phyloP scores from a whole-genome alignment of 1,284 basidiomycete genomes.

The Coriolopsis trogii region DNA sequence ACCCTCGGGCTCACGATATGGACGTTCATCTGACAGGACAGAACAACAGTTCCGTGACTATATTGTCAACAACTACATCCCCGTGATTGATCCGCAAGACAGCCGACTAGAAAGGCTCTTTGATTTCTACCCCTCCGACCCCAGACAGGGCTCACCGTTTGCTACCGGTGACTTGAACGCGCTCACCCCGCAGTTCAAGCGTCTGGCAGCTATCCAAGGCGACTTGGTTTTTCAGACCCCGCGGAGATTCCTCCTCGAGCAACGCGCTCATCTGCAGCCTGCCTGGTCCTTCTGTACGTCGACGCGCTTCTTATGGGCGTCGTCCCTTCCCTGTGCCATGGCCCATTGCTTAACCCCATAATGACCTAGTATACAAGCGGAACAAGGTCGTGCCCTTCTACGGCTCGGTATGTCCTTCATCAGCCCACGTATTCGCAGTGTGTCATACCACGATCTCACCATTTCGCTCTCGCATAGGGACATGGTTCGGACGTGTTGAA shows the following conservation, averaged over 20 bases:
- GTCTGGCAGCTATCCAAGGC: conserved; percentile 53
- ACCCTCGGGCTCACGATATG: neutral
- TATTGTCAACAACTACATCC: conserved; percentile 26
- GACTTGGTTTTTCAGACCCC: conserved; percentile 59
- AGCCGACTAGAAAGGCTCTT: conserved; percentile 22
- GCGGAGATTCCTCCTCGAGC: conserved; percentile 50
- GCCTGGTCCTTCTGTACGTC: conserved; percentile 38
- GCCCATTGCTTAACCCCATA: too few relatives aligned
- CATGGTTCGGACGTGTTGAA: too few relatives aligned
- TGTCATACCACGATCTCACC: too few relatives aligned
- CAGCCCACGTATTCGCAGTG: too few relatives aligned
- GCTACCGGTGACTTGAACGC: conserved; percentile 47
- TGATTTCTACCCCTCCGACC: conserved; percentile 31
- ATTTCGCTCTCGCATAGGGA: too few relatives aligned
- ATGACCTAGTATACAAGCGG: too few relatives aligned
- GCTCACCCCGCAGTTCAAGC: conserved; percentile 54
- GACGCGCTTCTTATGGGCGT: too few relatives aligned
- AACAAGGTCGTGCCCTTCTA: too few relatives aligned
- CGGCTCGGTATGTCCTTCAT: too few relatives aligned
- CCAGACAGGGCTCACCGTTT: conserved; percentile 53
- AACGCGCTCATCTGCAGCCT: conserved; percentile 27
- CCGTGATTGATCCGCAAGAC: conserved; percentile 9
- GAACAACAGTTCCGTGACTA: conserved; percentile 15
- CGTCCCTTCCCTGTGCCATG: too few relatives aligned
- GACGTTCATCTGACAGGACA: neutral